phyloP scores from a whole-genome alignment of 192 early-diverging fungal genomes.

The Entomortierella parvispora region DNA sequence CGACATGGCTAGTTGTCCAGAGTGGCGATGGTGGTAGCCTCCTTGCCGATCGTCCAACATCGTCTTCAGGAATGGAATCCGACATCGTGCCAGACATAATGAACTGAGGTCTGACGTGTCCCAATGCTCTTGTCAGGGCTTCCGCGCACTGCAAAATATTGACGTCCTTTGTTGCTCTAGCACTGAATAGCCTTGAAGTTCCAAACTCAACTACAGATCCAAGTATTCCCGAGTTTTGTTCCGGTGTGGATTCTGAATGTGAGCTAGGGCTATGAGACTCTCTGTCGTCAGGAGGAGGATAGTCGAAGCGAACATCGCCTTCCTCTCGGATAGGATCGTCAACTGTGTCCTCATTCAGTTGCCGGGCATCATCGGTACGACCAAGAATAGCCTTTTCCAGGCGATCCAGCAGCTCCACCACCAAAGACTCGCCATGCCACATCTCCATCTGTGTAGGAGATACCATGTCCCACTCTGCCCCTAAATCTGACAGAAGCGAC shows the following conservation, averaged over 20 bases:
- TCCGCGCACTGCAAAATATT: constrained; percentile 39
- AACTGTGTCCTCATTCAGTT: neutral
- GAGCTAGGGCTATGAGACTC: neutral
- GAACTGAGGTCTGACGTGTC: constrained; percentile 16
- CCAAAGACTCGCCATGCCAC: constrained; percentile 33
- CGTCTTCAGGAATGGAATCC: neutral
- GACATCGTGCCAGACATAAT: neutral
- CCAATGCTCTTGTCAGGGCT: constrained; percentile 35
- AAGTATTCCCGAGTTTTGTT: constrained; percentile 16
- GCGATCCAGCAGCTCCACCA: constrained; percentile 18
- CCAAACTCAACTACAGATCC: constrained; percentile 41
- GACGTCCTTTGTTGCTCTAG: constrained; percentile 31
- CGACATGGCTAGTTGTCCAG: constrained; percentile 36
- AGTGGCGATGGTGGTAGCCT: constrained; percentile 8
- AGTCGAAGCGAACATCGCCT: neutral
- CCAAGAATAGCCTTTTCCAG: constrained; percentile 37
- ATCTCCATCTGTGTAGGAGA: constrained; percentile 13
- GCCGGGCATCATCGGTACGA: constrained; percentile 11
- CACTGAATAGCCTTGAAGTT: constrained; percentile 19
- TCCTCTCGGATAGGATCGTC: neutral
- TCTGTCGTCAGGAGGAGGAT: neutral
- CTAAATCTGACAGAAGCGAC: constrained; percentile 23
- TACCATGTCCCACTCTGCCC: constrained; percentile 41
- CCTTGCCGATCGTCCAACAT: neutral
- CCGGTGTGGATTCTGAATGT: neutral